Conservation (phyloP, 768 basidiomycete genomes). For the Chalciporus piperatus region DNA sequence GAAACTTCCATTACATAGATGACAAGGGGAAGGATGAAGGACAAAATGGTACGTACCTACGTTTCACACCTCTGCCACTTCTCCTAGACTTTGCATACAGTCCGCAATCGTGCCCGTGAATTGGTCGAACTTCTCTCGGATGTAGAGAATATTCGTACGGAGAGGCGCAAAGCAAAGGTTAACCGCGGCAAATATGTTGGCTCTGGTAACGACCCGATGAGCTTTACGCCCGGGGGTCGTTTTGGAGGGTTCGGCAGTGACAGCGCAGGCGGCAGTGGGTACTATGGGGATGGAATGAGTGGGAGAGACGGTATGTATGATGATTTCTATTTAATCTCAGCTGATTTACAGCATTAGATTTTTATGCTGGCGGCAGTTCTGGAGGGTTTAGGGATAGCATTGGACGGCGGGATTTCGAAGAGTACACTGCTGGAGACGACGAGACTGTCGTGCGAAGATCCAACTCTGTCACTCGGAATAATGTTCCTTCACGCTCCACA, state of each 20-base stretch:
- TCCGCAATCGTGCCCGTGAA: constrained; percentile 92
- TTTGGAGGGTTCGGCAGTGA: constrained; percentile 75
- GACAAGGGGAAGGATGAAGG: constrained; percentile 99
- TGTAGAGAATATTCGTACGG: constrained; percentile 83
- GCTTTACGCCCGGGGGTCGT: constrained; percentile 55
- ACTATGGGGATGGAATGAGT: constrained; percentile 44
- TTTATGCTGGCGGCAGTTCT: constrained; percentile 42
- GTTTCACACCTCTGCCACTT: background rate
- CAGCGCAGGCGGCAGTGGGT: constrained; percentile 33
- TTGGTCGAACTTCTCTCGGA: constrained; percentile 89
- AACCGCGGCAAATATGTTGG: constrained; percentile 92
- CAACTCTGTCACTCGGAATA: constrained; percentile 37
- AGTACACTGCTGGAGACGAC: constrained; percentile 96
- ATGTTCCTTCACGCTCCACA: constrained; percentile 25
- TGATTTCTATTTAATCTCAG: background rate
- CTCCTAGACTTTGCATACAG: constrained; percentile 40
- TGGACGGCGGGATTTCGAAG: constrained; percentile 69
- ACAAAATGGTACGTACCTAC: constrained; percentile 72
- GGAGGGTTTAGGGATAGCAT: constrained; percentile 60
- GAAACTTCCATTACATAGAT: constrained; percentile 97
- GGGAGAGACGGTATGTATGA: constrained; percentile 37
- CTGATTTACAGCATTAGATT: constrained; percentile 28
- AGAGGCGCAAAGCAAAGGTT: constrained; percentile 88
- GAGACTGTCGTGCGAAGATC: constrained; percentile 48
- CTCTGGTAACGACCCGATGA: constrained; percentile 76